Evolutionary conservation across 2,329 filamentous ascomycete genomes (phyloP).

Genomic region (Exophiala dermatitidis): DNA sequence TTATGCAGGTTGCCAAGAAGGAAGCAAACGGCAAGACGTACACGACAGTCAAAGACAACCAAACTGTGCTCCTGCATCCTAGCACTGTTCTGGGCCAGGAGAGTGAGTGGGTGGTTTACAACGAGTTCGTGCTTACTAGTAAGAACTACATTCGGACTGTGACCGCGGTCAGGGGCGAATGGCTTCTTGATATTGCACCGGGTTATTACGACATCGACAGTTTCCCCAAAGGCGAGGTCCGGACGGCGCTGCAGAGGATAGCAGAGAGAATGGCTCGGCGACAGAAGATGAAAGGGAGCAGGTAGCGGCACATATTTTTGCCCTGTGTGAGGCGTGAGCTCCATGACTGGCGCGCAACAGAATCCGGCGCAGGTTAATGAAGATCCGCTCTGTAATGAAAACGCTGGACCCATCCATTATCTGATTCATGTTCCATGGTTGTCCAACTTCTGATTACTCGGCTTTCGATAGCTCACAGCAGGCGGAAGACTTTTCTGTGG

Average conservation of each 20-base stretch:
- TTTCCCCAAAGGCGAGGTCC: slow-evolving; percentile 81
- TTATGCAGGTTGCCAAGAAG: slow-evolving; percentile 98
- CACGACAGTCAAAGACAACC: slow-evolving; percentile 92
- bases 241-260: slow-evolving; percentile 53
- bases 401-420: too few species aligned
- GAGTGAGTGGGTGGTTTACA: slow-evolving; percentile 95
- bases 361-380: too few species aligned
- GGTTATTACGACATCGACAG: slow-evolving; percentile 79
- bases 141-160: slow-evolving; percentile 98
- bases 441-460: too few species aligned
- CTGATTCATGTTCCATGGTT: too few species aligned
- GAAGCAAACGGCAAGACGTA: slow-evolving; percentile 85
- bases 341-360: not conserved
- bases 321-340: not conserved
- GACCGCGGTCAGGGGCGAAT: slow-evolving; percentile 85
- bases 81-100: slow-evolving; percentile 83
- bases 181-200: slow-evolving; percentile 90
- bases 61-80: slow-evolving; percentile 86
- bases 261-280: slow-evolving; percentile 50
- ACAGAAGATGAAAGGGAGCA: slow-evolving; percentile 38
- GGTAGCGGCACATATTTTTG: slow-evolving; percentile 1
- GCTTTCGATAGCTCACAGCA: too few species aligned
- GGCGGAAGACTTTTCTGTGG: too few species aligned
- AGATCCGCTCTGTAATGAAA: too few species aligned
- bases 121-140: slow-evolving; percentile 94